Evolutionary conservation across 352 stramenopile genomes (phyloP), one percentile per base, ranked within the genome.

Genomic region (Saprolegnia diclina): DNA sequence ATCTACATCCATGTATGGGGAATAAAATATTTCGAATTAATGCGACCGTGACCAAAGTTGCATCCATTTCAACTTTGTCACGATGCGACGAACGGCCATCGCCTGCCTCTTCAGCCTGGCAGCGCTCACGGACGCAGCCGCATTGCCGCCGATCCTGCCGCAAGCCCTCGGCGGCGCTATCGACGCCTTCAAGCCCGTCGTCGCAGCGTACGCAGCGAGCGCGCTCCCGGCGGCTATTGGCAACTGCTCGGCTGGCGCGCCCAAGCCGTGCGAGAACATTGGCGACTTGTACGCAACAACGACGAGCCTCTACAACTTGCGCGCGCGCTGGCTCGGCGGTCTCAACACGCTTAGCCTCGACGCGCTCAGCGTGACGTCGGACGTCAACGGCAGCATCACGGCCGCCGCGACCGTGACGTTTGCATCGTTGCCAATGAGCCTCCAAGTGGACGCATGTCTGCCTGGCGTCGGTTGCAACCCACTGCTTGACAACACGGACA

Each of bases 401-500:
- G 19, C 54, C 18, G 29, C 26, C 6, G 21, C 52, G 1, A 16
- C 24, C 14, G 44, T 61, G 29, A 69, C 53, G 29, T 69, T 69
- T 62, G 38, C 32, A 10, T 52, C 53, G 37, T 32, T 69, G 18
- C 63, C 63, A 5, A 21, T 61, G 63, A 69, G 63, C 46, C 38
- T 69, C 9, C 45, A 45, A 9, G 63, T 69, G 13, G 22, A 69
- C 10, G 63, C 29, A 1, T 69, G 63, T 52, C 29, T n/a, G 4
- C 42, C 42, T 6, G 18, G 35, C 14, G 42, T 53, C 26, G 63
- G 63, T 5, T 69, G 63, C 53, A 29, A n/a, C 45, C 62, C 11
- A 21, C 42, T 69, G 16, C 19, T 69, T 5, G 63, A 69, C 53
- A 69, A 69, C 32, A 48, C 63, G 4, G 32, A 69, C 7, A 61